These are phyloP conservation scores for Aspergillus affinis DNA, from an alignment of 495 filamentous ascomycete species.

Conservation along the genomic window DNA sequence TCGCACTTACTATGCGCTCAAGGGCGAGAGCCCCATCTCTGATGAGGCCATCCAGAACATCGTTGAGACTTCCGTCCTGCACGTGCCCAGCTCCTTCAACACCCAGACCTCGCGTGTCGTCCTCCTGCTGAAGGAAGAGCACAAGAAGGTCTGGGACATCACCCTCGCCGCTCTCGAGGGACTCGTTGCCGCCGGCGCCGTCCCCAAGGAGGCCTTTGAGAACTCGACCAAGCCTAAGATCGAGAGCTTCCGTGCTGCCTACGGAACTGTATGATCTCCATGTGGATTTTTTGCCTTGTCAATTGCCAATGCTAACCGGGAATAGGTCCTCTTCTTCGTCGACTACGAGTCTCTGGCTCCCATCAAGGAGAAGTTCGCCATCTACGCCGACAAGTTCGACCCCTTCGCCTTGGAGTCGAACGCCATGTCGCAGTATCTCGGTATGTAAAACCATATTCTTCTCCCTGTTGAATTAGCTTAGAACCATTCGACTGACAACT, in stretches of 20 bases:
- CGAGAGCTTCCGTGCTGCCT: constrained; percentile 40
- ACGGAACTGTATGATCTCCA: constrained; percentile 45
- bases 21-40: constrained; percentile 44
- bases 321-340: constrained; percentile 51
- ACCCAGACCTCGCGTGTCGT: constrained; percentile 51
- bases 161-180: constrained; percentile 43
- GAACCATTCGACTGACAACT: constrained; percentile 9
- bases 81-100: constrained; percentile 53
- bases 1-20: constrained; percentile 48
- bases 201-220: constrained; percentile 43
- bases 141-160: constrained; percentile 54
- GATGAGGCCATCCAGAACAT: constrained; percentile 40
- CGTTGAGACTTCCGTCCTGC: constrained; percentile 43
- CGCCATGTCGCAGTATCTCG: constrained; percentile 53
- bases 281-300: neutral
- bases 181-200: constrained; percentile 33
- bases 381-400: constrained; percentile 51
- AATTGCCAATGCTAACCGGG: neutral
- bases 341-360: constrained; percentile 38
- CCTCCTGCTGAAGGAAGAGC: constrained; percentile 50
- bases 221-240: constrained; percentile 44
- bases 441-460: constrained; percentile 21
- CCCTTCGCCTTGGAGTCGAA: constrained; percentile 49
- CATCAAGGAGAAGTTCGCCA: constrained; percentile 45
- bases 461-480: neutral